These are phyloP conservation scores for Ustilago trichophora DNA, from an alignment of 1,284 basidiomycete genomes.

Conservation along the genomic window DNA sequence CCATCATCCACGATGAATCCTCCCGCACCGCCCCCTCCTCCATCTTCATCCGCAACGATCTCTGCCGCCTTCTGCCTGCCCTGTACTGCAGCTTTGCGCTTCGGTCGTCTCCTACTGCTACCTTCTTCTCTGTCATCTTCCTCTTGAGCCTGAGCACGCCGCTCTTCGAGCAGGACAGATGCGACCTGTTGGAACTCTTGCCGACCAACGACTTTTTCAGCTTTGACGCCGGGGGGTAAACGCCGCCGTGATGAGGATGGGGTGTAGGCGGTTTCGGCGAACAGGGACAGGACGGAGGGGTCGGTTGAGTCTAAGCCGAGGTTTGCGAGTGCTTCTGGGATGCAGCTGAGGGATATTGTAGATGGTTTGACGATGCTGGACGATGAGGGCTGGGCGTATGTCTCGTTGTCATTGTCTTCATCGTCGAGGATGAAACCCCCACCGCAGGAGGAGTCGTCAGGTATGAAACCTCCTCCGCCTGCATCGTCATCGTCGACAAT, in stretches of 20 bases:
- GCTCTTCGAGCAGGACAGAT: slow-evolving; percentile 33
- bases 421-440: neutral
- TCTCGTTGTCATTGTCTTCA: neutral
- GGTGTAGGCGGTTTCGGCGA: slow-evolving; percentile 37
- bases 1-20: slow-evolving; percentile 33
- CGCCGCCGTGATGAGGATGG: slow-evolving; percentile 22
- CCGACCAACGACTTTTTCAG: slow-evolving; percentile 47
- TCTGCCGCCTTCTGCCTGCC: slow-evolving; percentile 22
- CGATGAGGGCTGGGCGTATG: neutral
- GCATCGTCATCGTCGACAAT: slow-evolving; percentile 18
- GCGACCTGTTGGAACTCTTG: slow-evolving; percentile 49
- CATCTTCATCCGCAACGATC: slow-evolving; percentile 14
- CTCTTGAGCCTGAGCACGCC: no score
- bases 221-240: slow-evolving; percentile 5
- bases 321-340: slow-evolving; percentile 50
- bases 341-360: slow-evolving; percentile 20
- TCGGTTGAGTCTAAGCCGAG: slow-evolving; percentile 42
- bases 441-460: slow-evolving; percentile 3
- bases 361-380: neutral
- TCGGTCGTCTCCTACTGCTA: slow-evolving; percentile 23
- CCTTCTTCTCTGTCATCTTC: no score
- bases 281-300: slow-evolving; percentile 36
- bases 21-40: slow-evolving; percentile 9
- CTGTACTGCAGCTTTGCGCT: slow-evolving; percentile 23
- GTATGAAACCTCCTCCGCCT: neutral